These are phyloP conservation scores for Globisporangium yorkense DNA, from an alignment of 352 stramenopile genomes.

Conservation along the genomic window DNA sequence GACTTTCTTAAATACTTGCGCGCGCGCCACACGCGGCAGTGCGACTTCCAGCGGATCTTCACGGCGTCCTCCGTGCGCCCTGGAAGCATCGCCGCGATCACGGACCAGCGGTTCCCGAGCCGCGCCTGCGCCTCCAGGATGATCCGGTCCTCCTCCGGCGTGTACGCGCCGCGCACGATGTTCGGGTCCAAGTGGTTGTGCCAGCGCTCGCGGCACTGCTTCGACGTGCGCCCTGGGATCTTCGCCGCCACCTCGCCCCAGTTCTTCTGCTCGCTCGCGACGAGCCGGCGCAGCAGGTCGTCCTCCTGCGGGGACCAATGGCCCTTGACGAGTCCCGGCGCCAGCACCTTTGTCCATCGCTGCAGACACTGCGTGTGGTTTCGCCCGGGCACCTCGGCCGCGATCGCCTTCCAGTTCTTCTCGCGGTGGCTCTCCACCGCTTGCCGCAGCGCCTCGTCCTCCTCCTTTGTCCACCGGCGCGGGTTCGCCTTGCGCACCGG, in stretches of 20 bases:
- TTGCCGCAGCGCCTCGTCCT: slow-evolving; percentile 80
- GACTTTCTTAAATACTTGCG: slow-evolving; percentile 79
- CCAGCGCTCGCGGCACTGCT: slow-evolving; percentile 89
- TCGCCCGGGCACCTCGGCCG: slow-evolving; percentile 73
- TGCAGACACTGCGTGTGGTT: slow-evolving; percentile 92
- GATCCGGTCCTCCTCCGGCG: slow-evolving; percentile 84
- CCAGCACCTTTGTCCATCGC: slow-evolving; percentile 88
- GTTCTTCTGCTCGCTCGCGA: slow-evolving; percentile 84
- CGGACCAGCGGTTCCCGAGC: slow-evolving; percentile 87
- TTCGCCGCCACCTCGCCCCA: slow-evolving; percentile 85
- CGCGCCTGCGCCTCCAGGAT: slow-evolving; percentile 81
- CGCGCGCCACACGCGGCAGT: slow-evolving; percentile 78
- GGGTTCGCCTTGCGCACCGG: slow-evolving; percentile 60
- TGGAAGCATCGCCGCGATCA: slow-evolving; percentile 84
- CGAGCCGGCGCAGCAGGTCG: slow-evolving; percentile 63
- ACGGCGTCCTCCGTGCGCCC: slow-evolving; percentile 88
- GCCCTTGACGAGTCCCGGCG: slow-evolving; percentile 84
- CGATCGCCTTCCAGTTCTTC: slow-evolving; percentile 92
- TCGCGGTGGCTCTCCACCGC: slow-evolving; percentile 85
- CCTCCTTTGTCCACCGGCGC: slow-evolving; percentile 82
- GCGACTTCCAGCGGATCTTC: slow-evolving; percentile 92
- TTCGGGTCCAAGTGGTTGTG: slow-evolving; percentile 87
- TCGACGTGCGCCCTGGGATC: slow-evolving; percentile 82
- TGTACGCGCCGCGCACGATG: slow-evolving; percentile 87
- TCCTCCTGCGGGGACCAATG: slow-evolving; percentile 90